A percentile compares a stretch with the other conserved stretches of the same genome.
These are phyloP conservation scores for Paramyrothecium roridum DNA, from an alignment of 2,329 filamentous ascomycete species.

Conservation along the genomic window DNA sequence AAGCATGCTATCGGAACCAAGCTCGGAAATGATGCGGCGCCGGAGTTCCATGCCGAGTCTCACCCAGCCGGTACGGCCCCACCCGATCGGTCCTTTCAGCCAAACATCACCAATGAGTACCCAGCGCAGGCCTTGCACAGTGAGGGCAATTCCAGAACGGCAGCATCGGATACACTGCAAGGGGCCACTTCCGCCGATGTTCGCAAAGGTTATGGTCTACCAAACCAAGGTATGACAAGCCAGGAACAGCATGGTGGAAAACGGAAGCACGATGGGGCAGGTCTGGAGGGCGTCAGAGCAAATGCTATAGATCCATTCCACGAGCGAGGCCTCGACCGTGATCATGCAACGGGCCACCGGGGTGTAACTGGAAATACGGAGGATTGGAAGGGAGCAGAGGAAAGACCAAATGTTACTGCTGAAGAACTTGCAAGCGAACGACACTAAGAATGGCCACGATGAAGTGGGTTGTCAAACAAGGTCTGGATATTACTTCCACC, in stretches of 20 bases:
- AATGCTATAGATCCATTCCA: conserved; percentile 22
- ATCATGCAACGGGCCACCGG: conserved; percentile 16
- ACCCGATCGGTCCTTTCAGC: conserved; percentile 38
- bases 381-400: conserved; percentile 15
- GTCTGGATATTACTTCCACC: no score
- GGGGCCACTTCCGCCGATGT: conserved; percentile 44
- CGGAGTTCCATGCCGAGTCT: conserved; percentile 62
- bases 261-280: conserved; percentile 32
- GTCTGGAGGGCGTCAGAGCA: conserved; percentile 35
- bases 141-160: conserved; percentile 25
- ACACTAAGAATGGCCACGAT: no score
- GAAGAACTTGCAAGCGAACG: conserved; percentile 18
- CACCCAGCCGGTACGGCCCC: conserved; percentile 63
- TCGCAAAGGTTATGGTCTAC: conserved; percentile 39
- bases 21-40: conserved; percentile 54
- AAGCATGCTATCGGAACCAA: conserved; percentile 65
- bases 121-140: conserved; percentile 36
- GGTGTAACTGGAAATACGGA: conserved; percentile 12
- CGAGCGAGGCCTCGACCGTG: conserved; percentile 24
- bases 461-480: no score
- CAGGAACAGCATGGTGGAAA: conserved; percentile 36
- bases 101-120: conserved; percentile 30
- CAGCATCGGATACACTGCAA: conserved; percentile 33
- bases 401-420: conserved; percentile 13
- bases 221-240: conserved; percentile 37